A percentile compares a stretch with the other conserved stretches of the same genome.
Evolutionary conservation across 2,329 filamentous ascomycete genomes (phyloP).

Genomic region (Cladosporium sp.): DNA sequence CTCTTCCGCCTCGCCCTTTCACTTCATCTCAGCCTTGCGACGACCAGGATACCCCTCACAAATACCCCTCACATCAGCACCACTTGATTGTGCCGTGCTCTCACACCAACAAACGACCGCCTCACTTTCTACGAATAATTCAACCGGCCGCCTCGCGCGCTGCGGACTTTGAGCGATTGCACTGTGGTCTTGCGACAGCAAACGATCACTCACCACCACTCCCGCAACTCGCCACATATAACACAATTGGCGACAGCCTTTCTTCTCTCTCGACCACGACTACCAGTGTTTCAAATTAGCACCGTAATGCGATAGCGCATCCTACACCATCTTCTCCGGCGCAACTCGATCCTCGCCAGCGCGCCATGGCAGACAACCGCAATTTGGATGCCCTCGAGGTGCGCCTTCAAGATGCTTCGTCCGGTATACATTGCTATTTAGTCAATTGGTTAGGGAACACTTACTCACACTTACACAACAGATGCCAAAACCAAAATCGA

Average conservation of each 20-base stretch:
- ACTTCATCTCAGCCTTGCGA: background rate
- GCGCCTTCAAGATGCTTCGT: conserved; percentile 48
- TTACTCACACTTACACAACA: conserved; percentile 41
- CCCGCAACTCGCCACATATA: background rate
- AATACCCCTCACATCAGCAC: conserved; percentile 18
- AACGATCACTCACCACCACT: conserved; percentile 5
- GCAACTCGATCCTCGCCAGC: conserved; percentile 13
- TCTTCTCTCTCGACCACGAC: background rate
- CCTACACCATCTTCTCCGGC: background rate
- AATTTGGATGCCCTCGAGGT: conserved; percentile 51
- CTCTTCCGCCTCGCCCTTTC: background rate
- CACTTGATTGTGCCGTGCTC: conserved; percentile 23
- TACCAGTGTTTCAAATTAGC: background rate
- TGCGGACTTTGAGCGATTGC: background rate
- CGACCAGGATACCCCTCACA: conserved; percentile 1
- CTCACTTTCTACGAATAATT: conserved; percentile 9
- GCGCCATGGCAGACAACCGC: conserved; percentile 40
- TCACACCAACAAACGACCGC: conserved; percentile 1
- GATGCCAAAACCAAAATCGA: conserved; percentile 81
- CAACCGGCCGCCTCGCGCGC: conserved; percentile 16
- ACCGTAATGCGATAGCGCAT: conserved; percentile 20
- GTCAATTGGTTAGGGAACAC: background rate
- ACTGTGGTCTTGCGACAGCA: background rate
- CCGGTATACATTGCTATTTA: background rate
- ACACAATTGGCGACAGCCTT: background rate